phyloP scores from a whole-genome alignment of 139 green algal species.

The Ulvella scutata region DNA sequence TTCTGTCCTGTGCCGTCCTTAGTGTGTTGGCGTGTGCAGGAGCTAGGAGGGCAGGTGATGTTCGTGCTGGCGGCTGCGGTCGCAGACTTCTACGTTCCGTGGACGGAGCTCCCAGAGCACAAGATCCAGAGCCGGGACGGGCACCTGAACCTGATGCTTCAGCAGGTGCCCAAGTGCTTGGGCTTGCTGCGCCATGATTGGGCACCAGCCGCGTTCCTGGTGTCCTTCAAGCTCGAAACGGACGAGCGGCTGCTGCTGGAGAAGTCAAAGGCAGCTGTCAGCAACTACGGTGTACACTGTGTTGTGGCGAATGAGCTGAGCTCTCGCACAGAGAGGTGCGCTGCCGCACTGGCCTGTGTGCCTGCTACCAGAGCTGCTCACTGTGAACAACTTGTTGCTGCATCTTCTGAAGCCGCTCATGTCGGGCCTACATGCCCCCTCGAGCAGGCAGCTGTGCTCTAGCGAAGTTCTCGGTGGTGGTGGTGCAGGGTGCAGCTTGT shows the following conservation, averaged over 20 bases:
- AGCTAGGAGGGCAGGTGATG: constrained; percentile 31
- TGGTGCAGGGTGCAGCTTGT: not conserved
- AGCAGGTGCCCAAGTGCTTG: constrained; percentile 90
- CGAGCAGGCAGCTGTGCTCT: not conserved
- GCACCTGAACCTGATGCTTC: constrained; percentile 35
- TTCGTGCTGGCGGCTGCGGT: constrained; percentile 97
- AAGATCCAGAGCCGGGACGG: constrained; percentile 88
- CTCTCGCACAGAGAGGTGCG: constrained; percentile 24
- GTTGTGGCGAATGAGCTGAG: constrained; percentile 92
- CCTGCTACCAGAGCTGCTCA: not conserved
- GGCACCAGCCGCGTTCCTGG: constrained; percentile 64
- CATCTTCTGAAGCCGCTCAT: not conserved
- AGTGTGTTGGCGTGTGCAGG: no score
- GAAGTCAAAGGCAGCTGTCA: constrained; percentile 28
- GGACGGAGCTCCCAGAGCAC: constrained; percentile 77
- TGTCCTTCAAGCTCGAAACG: constrained; percentile 98
- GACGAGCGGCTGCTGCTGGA: constrained; percentile 51
- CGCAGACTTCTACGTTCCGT: constrained; percentile 94
- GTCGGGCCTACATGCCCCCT: no score
- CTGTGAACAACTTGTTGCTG: not conserved
- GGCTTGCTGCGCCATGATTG: constrained; percentile 54
- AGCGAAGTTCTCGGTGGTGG: not conserved
- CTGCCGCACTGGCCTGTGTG: not conserved
- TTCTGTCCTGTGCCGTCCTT: no score
- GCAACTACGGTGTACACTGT: constrained; percentile 64